phyloP scores from a whole-genome alignment of 345 rosid species.

The Erysimum cheiranthoides region DNA sequence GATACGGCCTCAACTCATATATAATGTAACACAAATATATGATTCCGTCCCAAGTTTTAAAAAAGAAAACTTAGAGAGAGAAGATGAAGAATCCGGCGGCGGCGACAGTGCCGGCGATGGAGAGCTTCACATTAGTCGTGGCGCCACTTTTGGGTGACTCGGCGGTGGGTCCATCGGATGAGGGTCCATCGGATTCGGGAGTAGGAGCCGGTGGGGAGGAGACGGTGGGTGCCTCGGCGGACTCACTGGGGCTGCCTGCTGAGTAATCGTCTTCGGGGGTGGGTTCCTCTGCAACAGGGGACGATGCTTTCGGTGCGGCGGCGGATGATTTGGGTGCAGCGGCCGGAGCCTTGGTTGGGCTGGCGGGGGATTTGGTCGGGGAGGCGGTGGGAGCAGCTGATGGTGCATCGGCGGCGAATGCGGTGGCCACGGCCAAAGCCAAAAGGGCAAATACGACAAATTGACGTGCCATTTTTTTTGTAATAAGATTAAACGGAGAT shows the following conservation, averaged over 20 bases:
- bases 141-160: conserved; percentile 35
- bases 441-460: conserved; percentile 31
- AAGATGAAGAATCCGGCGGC: conserved; percentile 42
- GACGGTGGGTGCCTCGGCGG: conserved; percentile 34
- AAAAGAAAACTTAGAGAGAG: conserved; percentile 33
- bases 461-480: conserved; percentile 38
- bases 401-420: conserved; percentile 43
- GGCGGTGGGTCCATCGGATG: conserved; percentile 38
- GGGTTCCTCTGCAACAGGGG: conserved; percentile 45
- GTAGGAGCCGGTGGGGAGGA: conserved; percentile 44
- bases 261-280: conserved; percentile 41
- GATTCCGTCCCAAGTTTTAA: not conserved
- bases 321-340: conserved; percentile 31
- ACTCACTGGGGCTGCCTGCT: conserved; percentile 29
- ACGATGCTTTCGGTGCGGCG: conserved; percentile 36
- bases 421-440: conserved; percentile 42
- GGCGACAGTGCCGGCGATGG: conserved; percentile 38
- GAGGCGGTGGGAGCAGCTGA: conserved; percentile 39
- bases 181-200: conserved; percentile 37
- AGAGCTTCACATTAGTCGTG: conserved; percentile 28
- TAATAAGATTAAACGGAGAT: conserved; percentile 6
- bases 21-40: conserved; percentile 27
- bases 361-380: conserved; percentile 33
- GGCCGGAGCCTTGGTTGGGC: conserved; percentile 31
- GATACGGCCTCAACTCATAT: conserved; percentile 14